Evolutionary conservation across 2,329 filamentous ascomycete genomes (phyloP).

Genomic region (Phaeosphaeria sp.): DNA sequence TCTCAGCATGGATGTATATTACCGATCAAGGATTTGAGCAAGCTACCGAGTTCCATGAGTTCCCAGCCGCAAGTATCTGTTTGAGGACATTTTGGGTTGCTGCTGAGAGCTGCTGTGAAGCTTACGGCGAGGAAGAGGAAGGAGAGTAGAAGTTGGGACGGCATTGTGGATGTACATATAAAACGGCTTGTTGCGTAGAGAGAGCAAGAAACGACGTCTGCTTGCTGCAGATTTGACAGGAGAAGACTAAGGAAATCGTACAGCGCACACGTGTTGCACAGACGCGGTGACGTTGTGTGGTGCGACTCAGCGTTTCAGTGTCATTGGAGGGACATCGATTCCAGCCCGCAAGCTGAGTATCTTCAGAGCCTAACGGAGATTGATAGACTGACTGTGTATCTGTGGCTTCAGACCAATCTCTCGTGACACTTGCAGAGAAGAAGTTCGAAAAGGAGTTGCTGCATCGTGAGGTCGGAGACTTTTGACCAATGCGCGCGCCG

Average conservation of each 20-base stretch:
- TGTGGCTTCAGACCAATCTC: neutral
- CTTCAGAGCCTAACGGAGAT: neutral
- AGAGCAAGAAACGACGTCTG: neutral
- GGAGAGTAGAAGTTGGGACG: neutral
- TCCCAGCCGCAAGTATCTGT: slow-evolving; percentile 5
- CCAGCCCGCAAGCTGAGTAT: neutral
- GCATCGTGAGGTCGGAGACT: neutral
- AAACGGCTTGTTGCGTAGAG: neutral
- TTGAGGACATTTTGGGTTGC: neutral
- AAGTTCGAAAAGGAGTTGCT: neutral
- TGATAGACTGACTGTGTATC: neutral
- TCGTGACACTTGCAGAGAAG: neutral
- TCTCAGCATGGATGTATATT: neutral
- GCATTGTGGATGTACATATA: neutral
- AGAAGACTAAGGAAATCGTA: neutral
- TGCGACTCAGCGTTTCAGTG: neutral
- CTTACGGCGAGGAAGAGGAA: neutral
- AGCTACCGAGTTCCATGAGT: slow-evolving; percentile 7
- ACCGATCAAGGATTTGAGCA: neutral
- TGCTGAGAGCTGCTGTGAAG: neutral
- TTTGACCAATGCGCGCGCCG: neutral
- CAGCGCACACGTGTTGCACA: slow-evolving; percentile 1
- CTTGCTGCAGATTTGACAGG: neutral
- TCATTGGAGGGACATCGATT: neutral
- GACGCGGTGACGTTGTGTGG: neutral